Evolutionary conservation across 257 asterid species (phyloP), one percentile per base, ranked within the genome.

Genomic region (Ligustrum vulgare): DNA sequence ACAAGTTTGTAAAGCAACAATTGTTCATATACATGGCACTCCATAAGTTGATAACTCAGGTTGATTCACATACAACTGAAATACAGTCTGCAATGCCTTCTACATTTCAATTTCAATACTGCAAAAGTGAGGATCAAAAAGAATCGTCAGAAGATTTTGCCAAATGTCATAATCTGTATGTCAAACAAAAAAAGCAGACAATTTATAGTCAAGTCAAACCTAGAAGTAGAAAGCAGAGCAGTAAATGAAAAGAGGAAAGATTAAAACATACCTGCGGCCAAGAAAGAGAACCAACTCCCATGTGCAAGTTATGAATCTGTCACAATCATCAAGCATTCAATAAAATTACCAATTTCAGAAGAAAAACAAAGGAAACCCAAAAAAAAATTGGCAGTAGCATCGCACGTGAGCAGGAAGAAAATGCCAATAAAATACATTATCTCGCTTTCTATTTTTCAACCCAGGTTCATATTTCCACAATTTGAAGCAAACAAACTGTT

Each of bases 241-340:
- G 25, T 32, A 49, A 18, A 36, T 34, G 33, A 23, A 43, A 76
- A 32, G 22, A 13, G 58, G 1, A 70, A 35, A 72, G 18, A 2
- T 20, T 9, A 23, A 36, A 45, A 41, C 47, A 36, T 13, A 16
- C 90, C 87, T 72, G 77, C 62, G 49, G 74, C 74, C 60, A 49
- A 47, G 70, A 58, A 58, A 68, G 32, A 54, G 23, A 54, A 54
- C 78, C 71, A 22, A 32, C 37, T 62, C 74, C 76, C 33, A 35
- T 32, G 67, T 45, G 16, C 25, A 36, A 76, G 58, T 77, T 76
- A 86, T 72, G 90, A 72, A 79, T 72, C 90, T 86, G 87, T 73
- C 36, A 73, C 67, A 68, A 51, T 56, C 65, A 67, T 45, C 31
- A 15, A 47, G 56, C 11, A 41, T 22, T 47, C 16, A 45, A 74